Base-by-base conservation (phyloP, 225 moss, liverwort and hornwort genomes). In the Marchantia polymorpha region DNA sequence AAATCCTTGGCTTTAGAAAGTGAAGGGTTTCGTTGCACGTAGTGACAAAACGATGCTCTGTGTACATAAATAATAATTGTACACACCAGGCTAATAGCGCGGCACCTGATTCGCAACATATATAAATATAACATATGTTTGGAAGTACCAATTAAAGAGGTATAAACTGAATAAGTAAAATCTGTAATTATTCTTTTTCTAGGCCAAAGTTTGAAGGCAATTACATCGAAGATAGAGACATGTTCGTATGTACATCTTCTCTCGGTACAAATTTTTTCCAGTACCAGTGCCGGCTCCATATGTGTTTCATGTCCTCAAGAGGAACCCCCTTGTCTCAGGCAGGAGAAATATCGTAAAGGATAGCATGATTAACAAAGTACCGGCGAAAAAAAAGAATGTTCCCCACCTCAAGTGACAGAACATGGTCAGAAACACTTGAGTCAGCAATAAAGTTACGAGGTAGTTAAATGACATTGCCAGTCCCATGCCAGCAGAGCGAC, bases 291-390 rank as follows among this genome's bases (percentile, higher is more conserved):
- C 29, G 6, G 26, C 12, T 14, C 81, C 81, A 81, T 4, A 81
- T 19, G 23, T 61, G 23, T 31, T 27, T 66, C 46, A 76, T 52
- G 5, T 81, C 75, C 30, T 81, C 81, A 9, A 81, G 51, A 31
- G 81, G 81, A 22, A 81, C 52, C 22, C 65, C 52, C 22, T 81
- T 16, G 81, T 81, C 39, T 81, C 81, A 63, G 81, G 81, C 17
- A 81, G 26, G 9, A 81, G 23, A 47, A 81, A 66, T 1, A 29
- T 52, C 14, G 73, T 39, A 31, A 81, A 81, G 22, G 54, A 23
- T 16, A 60, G 4, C 74, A 75, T 75, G n/a, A 74, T 48, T 7
- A 65, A 25, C 22, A 81, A 48, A 20, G 50, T 48, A 8, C 73
- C 74, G 16, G 64, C 81, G 23, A 75, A 81, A 14, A 81, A 56